Base-by-base conservation (phyloP, 2,329 filamentous ascomycete species). In the Aureobasidium sp. region DNA sequence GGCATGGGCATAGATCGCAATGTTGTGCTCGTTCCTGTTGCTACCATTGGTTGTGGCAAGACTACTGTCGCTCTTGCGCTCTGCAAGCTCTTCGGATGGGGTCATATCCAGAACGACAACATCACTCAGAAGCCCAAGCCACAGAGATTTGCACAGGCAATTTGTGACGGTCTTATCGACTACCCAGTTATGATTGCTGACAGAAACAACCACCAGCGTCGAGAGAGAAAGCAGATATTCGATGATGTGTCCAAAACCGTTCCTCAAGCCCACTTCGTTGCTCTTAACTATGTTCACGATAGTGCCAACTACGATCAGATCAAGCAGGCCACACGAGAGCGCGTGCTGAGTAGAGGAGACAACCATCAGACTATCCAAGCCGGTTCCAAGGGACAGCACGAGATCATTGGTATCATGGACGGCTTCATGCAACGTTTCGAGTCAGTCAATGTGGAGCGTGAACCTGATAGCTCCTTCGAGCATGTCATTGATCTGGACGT, bases 301-400 rank as follows among this genome's bases (percentile, higher is more conserved):
- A 78, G 75, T 21, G 69, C 77, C 42, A 77, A 90, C 66, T 83
- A 94, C 8, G 82, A 89, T 54, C 79, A 83, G 36, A 90, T 97
- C 64, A 84, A 89, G 48, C 78, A 83, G 62, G 80, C 93, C 30
- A 96, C 91, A 1, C 86, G 85, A 62, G 82, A 86, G 65, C 86
- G 94, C 54, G 90, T 99, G 0, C 77, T 97, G 25, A 82, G 85
- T 6, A 88, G 94, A 27, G 94, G 94, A 15, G 91, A 99, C 73
- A 97, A 97, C 70, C 94, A 99, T 73, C 94, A 99, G 76, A 99
- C 94, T 0, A 97, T 99, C 63, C 91, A 94, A 69, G 92, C 93
- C 11, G 80, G 78, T n/a, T 88, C 84, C 49, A 88, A 89, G 61
- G 83, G 88, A 48, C 75, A 80, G 50, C 77, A 81, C 21, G 93